Percentiles rank a stretch among this genome's conserved stretches.
Evolutionary conservation across 2,329 filamentous ascomycete genomes (phyloP).

Genomic region (Stagonosporopsis rhizophila): DNA sequence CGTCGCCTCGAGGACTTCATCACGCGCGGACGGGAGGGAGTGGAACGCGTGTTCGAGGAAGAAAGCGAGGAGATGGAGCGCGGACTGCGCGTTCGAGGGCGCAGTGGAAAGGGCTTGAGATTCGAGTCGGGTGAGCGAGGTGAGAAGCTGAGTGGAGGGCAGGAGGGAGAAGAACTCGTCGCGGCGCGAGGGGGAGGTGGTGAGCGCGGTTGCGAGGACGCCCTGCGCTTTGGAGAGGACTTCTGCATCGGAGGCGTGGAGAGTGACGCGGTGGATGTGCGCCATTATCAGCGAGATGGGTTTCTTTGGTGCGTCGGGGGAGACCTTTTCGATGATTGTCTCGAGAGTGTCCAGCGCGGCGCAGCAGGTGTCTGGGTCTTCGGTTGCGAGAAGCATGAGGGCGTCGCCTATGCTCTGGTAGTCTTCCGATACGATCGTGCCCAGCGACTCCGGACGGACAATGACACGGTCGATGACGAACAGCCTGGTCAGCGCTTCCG

Average conservation of each 20-base stretch:
- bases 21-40: slow-evolving; percentile 12
- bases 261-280: slow-evolving; percentile 29
- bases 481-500: slow-evolving; percentile 29
- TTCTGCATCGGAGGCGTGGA: slow-evolving; percentile 33
- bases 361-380: slow-evolving; percentile 39
- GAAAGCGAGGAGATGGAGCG: slow-evolving; percentile 39
- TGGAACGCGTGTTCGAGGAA: slow-evolving; percentile 41
- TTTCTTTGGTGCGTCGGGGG: slow-evolving; percentile 17
- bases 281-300: slow-evolving; percentile 30
- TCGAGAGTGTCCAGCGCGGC: slow-evolving; percentile 33
- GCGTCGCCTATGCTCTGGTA: slow-evolving; percentile 36
- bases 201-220: slow-evolving; percentile 34
- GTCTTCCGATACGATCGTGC: slow-evolving; percentile 20
- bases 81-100: slow-evolving; percentile 43
- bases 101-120: slow-evolving; percentile 34
- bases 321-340: slow-evolving; percentile 23
- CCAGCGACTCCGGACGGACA: slow-evolving; percentile 22
- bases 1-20: slow-evolving; percentile 14
- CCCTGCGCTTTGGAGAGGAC: slow-evolving; percentile 40
- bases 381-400: slow-evolving; percentile 29
- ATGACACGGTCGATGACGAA: slow-evolving; percentile 39
- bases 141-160: slow-evolving; percentile 19
- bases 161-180: slow-evolving; percentile 29
- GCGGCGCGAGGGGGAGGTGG: slow-evolving; percentile 6
- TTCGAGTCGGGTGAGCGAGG: slow-evolving; percentile 35